These are phyloP conservation scores for Cladorrhinum samala DNA, from an alignment of 495 filamentous ascomycete species.

Conservation along the genomic window DNA sequence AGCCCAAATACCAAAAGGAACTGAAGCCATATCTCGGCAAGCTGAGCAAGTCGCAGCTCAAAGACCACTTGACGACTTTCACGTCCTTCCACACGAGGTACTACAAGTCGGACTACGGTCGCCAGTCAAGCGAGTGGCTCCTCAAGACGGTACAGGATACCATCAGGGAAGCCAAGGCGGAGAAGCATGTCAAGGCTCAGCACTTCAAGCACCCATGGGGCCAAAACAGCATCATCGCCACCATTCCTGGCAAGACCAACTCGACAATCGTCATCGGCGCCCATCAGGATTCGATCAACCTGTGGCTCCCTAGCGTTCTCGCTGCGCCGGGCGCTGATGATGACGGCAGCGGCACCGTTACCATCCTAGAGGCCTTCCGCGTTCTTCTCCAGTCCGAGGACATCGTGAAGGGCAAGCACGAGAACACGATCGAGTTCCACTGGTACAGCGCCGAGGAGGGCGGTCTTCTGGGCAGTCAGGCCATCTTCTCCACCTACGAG, in stretches of 20 bases:
- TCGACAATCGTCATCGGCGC: constrained; percentile 69
- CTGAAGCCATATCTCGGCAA: constrained; percentile 58
- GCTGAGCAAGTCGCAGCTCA: constrained; percentile 73
- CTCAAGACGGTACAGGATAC: constrained; percentile 65
- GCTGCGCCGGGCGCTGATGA: constrained; percentile 59
- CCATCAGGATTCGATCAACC: constrained; percentile 74
- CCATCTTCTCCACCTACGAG: constrained; percentile 82
- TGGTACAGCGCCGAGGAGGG: constrained; percentile 98
- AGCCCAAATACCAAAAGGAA: constrained; percentile 59
- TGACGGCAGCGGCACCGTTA: constrained; percentile 54
- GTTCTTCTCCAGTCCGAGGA: constrained; percentile 48
- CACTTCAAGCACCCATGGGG: constrained; percentile 81
- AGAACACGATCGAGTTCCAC: constrained; percentile 95
- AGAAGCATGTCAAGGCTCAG: constrained; percentile 58
- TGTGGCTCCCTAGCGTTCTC: constrained; percentile 79
- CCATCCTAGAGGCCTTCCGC: constrained; percentile 56
- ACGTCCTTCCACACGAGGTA: constrained; percentile 30
- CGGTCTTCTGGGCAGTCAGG: constrained; percentile 84
- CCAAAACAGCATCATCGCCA: constrained; percentile 87
- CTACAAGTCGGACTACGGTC: constrained; percentile 63
- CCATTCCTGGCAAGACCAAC: constrained; percentile 79
- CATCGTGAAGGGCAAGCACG: constrained; percentile 47
- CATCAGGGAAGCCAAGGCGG: constrained; percentile 63
- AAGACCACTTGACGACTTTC: constrained; percentile 52
- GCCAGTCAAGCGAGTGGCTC: constrained; percentile 88